These are phyloP conservation scores for Backusella liffmaniae DNA, from an alignment of 192 early-diverging fungal genomes.

Conservation along the genomic window DNA sequence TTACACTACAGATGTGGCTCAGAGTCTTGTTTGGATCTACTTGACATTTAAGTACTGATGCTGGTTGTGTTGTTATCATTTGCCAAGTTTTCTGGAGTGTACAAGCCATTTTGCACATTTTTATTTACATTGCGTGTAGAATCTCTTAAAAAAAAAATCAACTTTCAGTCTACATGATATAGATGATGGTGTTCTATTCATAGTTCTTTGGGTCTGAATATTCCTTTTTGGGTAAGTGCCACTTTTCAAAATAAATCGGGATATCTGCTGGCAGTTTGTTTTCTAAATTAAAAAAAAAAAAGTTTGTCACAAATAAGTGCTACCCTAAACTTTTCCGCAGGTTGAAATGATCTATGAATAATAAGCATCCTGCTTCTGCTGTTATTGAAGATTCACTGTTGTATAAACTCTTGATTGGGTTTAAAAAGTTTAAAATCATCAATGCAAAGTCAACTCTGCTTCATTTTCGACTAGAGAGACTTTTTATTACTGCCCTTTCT, in stretches of 20 bases:
- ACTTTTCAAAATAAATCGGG: neutral
- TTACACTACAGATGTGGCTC: conserved; percentile 4
- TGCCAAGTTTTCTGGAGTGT: neutral
- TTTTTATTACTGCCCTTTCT: neutral
- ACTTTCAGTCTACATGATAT: neutral
- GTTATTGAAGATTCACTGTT: neutral
- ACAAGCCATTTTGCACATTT: neutral
- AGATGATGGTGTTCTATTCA: neutral
- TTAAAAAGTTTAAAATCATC: too few species aligned
- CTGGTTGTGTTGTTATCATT: neutral
- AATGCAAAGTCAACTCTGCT: neutral
- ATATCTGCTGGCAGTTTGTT: neutral
- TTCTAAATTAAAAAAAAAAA: neutral
- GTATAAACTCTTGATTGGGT: neutral
- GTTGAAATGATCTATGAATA: neutral
- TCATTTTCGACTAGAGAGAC: neutral
- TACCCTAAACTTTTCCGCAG: neutral
- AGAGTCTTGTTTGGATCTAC: neutral
- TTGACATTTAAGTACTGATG: neutral
- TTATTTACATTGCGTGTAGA: neutral
- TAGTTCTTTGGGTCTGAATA: neutral
- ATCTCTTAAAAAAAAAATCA: neutral
- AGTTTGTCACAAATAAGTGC: neutral
- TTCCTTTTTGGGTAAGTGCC: neutral
- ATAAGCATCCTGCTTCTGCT: neutral